These are phyloP conservation scores for Vitis cinerea DNA, from an alignment of 164 flowering plant species.

Conservation along the genomic window DNA sequence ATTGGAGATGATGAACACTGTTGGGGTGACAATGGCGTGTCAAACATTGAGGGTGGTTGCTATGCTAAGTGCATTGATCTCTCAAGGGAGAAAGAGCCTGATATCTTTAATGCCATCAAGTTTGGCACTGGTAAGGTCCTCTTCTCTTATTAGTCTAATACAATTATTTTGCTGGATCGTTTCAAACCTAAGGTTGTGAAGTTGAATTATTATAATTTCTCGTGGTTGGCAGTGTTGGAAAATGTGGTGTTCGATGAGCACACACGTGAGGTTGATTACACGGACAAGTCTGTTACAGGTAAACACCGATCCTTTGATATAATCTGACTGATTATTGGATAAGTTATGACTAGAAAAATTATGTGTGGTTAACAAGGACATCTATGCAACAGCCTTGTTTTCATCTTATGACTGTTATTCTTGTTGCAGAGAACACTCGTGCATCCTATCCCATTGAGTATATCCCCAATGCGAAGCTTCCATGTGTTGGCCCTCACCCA, in stretches of 20 bases:
- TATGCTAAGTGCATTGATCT: conserved; percentile 97
- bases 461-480: conserved; percentile 95
- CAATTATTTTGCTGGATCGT: no score
- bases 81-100: conserved; percentile 89
- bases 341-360: no score
- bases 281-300: conserved; percentile 98
- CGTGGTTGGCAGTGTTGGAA: conserved; percentile 69
- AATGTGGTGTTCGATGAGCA: conserved; percentile 98
- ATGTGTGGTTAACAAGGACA: no score
- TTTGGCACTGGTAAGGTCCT: conserved; percentile 79
- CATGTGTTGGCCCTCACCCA: conserved; percentile 97
- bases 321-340: no score
- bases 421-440: conserved; percentile 82
- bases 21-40: conserved; percentile 97
- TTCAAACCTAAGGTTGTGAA: not conserved
- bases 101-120: conserved; percentile 96
- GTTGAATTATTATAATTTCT: not conserved
- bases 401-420: not conserved
- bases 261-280: conserved; percentile 81
- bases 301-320: not conserved
- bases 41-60: conserved; percentile 98
- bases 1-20: conserved; percentile 99
- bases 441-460: conserved; percentile 96
- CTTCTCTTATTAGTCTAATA: not conserved
- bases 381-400: no score